A percentile compares a stretch with the other conserved stretches of the same genome.
phyloP scores from a whole-genome alignment of 345 rosid species.

The Sisymbrium irio region DNA sequence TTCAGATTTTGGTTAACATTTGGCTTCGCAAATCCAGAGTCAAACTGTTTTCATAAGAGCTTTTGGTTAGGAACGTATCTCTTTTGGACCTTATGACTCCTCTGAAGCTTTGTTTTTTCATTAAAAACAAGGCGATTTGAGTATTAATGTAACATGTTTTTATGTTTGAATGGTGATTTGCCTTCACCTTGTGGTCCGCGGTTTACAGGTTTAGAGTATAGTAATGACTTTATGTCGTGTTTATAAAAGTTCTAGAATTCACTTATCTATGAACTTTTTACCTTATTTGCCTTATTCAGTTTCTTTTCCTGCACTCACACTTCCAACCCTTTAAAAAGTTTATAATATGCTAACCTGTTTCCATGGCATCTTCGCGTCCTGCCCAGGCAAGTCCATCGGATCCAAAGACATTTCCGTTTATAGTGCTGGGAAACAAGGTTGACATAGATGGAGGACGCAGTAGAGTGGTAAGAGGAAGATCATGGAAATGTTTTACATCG shows the following conservation, averaged over 20 bases:
- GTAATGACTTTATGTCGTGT: not conserved
- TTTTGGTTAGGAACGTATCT: not conserved
- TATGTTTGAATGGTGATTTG: not conserved
- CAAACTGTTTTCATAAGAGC: not conserved
- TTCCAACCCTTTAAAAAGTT: not conserved
- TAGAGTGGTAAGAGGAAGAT: slow-evolving; percentile 69
- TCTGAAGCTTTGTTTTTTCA: not conserved
- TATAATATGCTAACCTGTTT: not conserved
- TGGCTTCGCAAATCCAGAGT: not conserved
- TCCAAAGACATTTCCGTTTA: slow-evolving; percentile 76
- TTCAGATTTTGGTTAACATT: not conserved
- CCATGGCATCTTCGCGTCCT: not conserved
- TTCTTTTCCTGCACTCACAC: not conserved
- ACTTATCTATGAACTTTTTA: not conserved
- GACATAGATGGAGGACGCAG: slow-evolving; percentile 98
- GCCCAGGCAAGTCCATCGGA: slow-evolving; percentile 81
- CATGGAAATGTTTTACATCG: not conserved
- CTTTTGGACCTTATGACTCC: not conserved
- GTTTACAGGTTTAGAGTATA: not conserved
- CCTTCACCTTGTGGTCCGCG: not conserved
- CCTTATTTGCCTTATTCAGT: not conserved
- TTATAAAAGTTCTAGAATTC: not conserved
- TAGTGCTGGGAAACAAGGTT: slow-evolving; percentile 94
- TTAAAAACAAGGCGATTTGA: not conserved
- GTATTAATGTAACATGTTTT: not conserved